phyloP scores from a whole-genome alignment of 2,329 filamentous ascomycete species.

The Lasiodiplodia sp. region DNA sequence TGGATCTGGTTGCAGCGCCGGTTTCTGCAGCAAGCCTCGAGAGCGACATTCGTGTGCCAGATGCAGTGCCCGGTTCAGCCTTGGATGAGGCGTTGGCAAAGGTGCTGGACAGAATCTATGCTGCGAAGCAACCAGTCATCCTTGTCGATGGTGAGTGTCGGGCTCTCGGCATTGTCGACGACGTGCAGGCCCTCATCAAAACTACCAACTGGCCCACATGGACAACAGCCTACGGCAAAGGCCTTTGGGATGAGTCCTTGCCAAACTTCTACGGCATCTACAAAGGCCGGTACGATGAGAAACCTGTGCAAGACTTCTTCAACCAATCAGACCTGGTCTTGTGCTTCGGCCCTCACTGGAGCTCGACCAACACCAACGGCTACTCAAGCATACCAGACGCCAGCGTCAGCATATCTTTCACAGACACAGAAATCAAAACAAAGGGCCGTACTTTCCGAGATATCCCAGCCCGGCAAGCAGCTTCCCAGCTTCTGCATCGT shows the following conservation, averaged over 20 bases:
- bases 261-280: slow-evolving; percentile 61
- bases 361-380: slow-evolving; percentile 55
- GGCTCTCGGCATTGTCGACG: slow-evolving; percentile 49
- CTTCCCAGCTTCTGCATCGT: not conserved
- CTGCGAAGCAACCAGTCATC: slow-evolving; percentile 58
- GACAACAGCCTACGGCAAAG: slow-evolving; percentile 58
- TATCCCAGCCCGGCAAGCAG: not conserved
- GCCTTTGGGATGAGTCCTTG: slow-evolving; percentile 57
- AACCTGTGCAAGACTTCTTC: slow-evolving; percentile 45
- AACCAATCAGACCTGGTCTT: slow-evolving; percentile 55
- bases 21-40: slow-evolving; percentile 46
- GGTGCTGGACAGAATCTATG: slow-evolving; percentile 50
- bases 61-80: not conserved
- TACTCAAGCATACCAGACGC: slow-evolving; percentile 48
- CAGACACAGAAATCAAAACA: slow-evolving; percentile 5
- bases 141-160: slow-evolving; percentile 60
- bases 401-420: slow-evolving; percentile 6
- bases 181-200: slow-evolving; percentile 54
- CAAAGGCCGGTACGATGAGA: slow-evolving; percentile 51
- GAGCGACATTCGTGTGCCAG: slow-evolving; percentile 30
- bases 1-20: slow-evolving; percentile 57
- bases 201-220: slow-evolving; percentile 57
- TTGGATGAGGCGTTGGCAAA: slow-evolving; percentile 36
- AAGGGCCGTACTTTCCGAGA: not conserved
- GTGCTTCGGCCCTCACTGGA: slow-evolving; percentile 56